Base-by-base conservation (phyloP, 768 basidiomycete species). In the Trametes cingulata region DNA sequence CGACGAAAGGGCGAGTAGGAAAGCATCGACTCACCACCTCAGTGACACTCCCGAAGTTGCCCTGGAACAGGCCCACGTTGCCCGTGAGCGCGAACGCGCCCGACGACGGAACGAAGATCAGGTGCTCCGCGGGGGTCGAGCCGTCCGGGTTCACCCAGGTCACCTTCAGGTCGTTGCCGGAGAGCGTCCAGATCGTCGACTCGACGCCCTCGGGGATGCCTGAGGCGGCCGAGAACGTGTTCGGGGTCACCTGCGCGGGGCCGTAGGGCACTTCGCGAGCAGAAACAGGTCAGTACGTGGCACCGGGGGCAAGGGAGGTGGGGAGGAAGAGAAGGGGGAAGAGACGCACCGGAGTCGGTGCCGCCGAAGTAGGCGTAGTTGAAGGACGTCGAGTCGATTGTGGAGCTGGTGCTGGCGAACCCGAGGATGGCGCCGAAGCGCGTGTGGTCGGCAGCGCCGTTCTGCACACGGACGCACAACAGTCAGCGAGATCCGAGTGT, bases 121-220 rank as follows among this genome's bases (percentile, higher is more conserved):
- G 27, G 35, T 9, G 19, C 15, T 20, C 40, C 10, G 46, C 36
- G 17, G 46, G 50, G 4, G 14, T 12, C 6, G 35, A 15, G 40
- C 66, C 62, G 52, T 69, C 66, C 13, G 56, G 19, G 60, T 69
- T 67, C 22, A 65, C 48, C 68, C 68, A 69, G 8, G 33, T 15
- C 3, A 62, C 51, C 15, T 37, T 42, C 49, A 58, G 57, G 20
- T 19, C 33, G 45, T 56, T 40, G 27, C 22, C 13, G 41, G 45
- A 24, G 53, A 67, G 51, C 47, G 42, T 43, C 68, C 68, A 69
- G 37, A 69, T 64, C 20, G 63, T 61, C 56, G 66, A 66, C 50
- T 69, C 68, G 39, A 52, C 53, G 19, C 36, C 33, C 52, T 65
- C 62, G 29, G 29, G 1, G 22, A 43, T 22, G 8, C 45, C 55